Evolutionary conservation across 805 yeast genomes (phyloP), one percentile per base, ranked within the genome.

Genomic region (Ogataea ganodermae): DNA sequence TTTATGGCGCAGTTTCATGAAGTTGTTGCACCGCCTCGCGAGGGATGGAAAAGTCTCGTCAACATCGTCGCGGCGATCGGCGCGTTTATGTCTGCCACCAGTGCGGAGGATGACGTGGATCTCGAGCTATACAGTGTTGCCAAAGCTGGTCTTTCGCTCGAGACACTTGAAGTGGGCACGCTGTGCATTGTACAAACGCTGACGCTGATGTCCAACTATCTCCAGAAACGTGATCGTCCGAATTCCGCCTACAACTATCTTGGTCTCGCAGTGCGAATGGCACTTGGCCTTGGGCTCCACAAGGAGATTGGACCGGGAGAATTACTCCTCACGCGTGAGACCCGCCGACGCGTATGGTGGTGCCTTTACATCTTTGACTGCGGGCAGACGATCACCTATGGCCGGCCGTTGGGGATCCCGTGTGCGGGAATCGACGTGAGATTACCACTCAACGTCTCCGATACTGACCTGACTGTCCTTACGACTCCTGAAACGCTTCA

Each of bases 31-130:
- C 43, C 50, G 14, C 54, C 56, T 2, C 37, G 37, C 22, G 31
- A 41, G 7, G 54, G 56, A 6, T 52, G 56, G 56, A 42, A 52
- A 32, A 48, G 56, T 31, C 38, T 52, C 20, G 46, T 52, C 16
- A 40, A 48, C 44, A 50, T 49, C 14, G 53, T 52, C 26, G 56
- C 55, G 7, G 55, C 57, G 7, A 50, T 53, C 35, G 57, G 57
- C 16, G 49, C 53, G 16, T 53, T 53, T 35, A 53, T 53, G 57
- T 35, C 51, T 18, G 47, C 51, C 16, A 48, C 52, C 9, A 23
- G 30, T 14, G 44, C 53, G 2, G 45, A 42, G 13, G 44, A 49
- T 27, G 39, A 45, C 24, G 48, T 44, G 16, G 57, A 53, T 27
- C 45, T 53, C 18, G 31, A 37, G 20, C 44, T 53, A 26, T 45